These are phyloP conservation scores for Nicotiana tomentosiformis DNA, from an alignment of 257 asterid species.

Conservation along the genomic window DNA sequence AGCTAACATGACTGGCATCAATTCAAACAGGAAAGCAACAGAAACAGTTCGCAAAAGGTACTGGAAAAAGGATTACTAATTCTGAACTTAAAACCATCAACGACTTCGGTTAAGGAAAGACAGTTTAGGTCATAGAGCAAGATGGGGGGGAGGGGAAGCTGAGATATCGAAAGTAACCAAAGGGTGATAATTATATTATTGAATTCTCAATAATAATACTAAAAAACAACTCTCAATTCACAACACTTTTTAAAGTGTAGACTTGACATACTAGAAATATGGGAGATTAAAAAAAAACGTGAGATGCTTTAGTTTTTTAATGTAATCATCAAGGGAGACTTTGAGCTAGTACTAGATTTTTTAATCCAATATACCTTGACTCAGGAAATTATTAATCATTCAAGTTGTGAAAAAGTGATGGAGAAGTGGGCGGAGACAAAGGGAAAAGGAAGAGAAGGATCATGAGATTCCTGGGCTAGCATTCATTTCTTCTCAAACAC, in stretches of 20 bases:
- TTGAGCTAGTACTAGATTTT: no score
- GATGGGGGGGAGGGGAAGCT: not conserved
- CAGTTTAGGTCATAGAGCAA: not conserved
- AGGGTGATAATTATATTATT: not conserved
- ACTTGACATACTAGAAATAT: not conserved
- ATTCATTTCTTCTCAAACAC: not conserved
- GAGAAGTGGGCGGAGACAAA: slow-evolving; percentile 19
- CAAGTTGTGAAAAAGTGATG: slow-evolving; percentile 25
- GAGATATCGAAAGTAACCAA: not conserved
- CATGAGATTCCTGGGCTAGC: slow-evolving; percentile 23
- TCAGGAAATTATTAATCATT: slow-evolving; percentile 21
- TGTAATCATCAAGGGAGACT: not conserved
- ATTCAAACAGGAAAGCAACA: not conserved
- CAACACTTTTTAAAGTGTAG: not conserved
- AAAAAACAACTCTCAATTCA: not conserved
- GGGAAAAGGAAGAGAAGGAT: slow-evolving; percentile 16
- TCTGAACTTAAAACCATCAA: not conserved
- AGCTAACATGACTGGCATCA: slow-evolving; percentile 2
- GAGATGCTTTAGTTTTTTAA: not conserved
- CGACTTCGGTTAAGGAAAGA: not conserved
- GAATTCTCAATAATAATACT: not conserved
- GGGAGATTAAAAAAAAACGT: not conserved
- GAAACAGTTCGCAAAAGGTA: not conserved
- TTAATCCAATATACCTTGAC: no score
- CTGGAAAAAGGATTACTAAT: not conserved